phyloP scores from a whole-genome alignment of 768 basidiomycete species.

The Lanmaoa rubissima region DNA sequence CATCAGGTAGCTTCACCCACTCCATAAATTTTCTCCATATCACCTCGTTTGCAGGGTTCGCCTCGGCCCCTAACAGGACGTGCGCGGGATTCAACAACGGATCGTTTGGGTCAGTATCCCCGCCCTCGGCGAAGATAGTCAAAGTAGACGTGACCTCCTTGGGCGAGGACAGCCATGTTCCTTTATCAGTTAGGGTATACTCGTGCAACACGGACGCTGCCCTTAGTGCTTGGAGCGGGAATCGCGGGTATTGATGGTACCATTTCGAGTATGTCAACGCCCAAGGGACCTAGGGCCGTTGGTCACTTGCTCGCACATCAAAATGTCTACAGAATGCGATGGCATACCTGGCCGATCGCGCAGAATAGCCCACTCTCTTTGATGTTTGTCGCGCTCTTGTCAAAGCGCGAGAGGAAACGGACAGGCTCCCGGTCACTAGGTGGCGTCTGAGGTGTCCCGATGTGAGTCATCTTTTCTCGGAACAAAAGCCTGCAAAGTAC shows the following conservation, averaged over 20 bases:
- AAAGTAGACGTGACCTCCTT: conserved; percentile 31
- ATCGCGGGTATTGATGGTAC: conserved; percentile 59
- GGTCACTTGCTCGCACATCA: background rate
- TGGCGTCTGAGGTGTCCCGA: conserved; percentile 20
- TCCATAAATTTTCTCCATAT: conserved; percentile 41
- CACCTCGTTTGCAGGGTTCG: conserved; percentile 22
- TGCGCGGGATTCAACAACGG: conserved; percentile 49
- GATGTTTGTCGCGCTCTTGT: conserved; percentile 60
- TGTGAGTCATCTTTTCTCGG: background rate
- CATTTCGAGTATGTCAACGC: conserved; percentile 49
- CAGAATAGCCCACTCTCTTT: conserved; percentile 52
- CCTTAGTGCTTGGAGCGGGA: conserved; percentile 47
- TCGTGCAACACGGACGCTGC: conserved; percentile 48
- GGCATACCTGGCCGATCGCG: conserved; percentile 44
- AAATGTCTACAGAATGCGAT: conserved; percentile 1
- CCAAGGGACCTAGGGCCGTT: conserved; percentile 49
- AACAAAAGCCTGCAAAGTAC: conserved; percentile 26
- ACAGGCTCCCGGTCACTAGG: conserved; percentile 35
- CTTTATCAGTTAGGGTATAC: conserved; percentile 54
- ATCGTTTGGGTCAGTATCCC: conserved; percentile 37
- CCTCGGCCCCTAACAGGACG: conserved; percentile 38
- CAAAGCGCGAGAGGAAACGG: conserved; percentile 54
- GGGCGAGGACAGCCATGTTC: conserved; percentile 47
- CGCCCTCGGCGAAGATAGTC: conserved; percentile 41
- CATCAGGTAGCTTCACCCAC: conserved; percentile 41